Base-by-base conservation (phyloP, 768 basidiomycete genomes). In the Saitozyma podzolica region DNA sequence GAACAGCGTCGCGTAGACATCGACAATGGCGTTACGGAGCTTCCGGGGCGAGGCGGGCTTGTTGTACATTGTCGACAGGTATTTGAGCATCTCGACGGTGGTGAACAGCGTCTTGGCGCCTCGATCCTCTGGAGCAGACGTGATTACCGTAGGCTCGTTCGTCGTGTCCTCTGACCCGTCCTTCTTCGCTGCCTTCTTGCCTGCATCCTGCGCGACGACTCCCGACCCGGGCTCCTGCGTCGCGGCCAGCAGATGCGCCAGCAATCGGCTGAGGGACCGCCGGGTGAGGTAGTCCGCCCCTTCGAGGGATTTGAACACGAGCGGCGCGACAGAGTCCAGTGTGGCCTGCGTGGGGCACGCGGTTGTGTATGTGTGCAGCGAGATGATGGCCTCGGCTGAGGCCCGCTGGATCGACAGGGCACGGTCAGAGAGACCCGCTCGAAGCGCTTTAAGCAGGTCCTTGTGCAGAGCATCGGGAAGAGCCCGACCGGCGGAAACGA, bases 381-480 rank as follows among this genome's bases (percentile, higher is more conserved):
- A 78, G 47, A 83, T 78, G 16, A 88, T 77, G 20, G 85, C 83
- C 84, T 90, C 87, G 29, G 91, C 85, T 8, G 88, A 88, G 2
- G 86, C 91, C 20, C 94, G 86, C 74, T 96, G 91, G 16, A 98
- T 85, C 6, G 91, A 85, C 4, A 92, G 81, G 8, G 88, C 87
- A 80, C 91, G 93, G 78, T 98, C 95, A 0, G 83, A 83, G 1
- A 98, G 80, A 0, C 85, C 86, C 43, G 84, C 83, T 70, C 85
- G 87, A 82, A 89, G 87, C 65, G 90, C 87, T 79, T 95, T 98
- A 56, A 90, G 72, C 51, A 94, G 84, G 70, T 99, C 96, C 74
- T 86, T 92, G 58, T 84, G 78, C 2, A 86, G 82, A 6, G 87
- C 81, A 63, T 99, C 95, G 0, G 90, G 86, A 0, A 95, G 83